phyloP scores from a whole-genome alignment of 2,329 filamentous ascomycete species.

The Aspergillus versicolor region DNA sequence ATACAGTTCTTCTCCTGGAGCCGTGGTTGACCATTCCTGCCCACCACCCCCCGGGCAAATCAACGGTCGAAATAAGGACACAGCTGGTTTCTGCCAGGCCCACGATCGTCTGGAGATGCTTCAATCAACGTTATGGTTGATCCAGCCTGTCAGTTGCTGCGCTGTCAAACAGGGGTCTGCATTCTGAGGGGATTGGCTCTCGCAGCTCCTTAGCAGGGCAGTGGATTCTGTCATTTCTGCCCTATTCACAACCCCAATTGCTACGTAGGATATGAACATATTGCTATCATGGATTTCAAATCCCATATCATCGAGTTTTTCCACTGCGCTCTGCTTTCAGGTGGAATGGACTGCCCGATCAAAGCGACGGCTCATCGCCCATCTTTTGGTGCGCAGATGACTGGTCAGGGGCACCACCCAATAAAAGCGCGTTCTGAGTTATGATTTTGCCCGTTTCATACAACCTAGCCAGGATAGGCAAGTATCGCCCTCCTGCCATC shows the following conservation, averaged over 20 bases:
- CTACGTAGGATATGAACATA: background rate
- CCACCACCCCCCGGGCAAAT: background rate
- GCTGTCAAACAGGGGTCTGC: slow-evolving; percentile 3
- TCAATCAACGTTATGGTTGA: background rate
- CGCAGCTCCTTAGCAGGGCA: background rate
- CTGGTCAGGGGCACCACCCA: background rate
- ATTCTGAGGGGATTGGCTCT: background rate
- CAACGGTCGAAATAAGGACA: background rate
- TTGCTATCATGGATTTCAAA: background rate
- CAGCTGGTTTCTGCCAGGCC: background rate
- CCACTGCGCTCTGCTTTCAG: too few species aligned
- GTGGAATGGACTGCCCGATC: too few species aligned
- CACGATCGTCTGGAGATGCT: background rate
- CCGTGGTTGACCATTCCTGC: slow-evolving; percentile 15
- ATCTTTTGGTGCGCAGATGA: background rate
- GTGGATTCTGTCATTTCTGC: background rate
- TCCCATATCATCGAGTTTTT: background rate
- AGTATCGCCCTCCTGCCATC: background rate
- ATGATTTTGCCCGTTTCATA: background rate
- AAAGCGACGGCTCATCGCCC: too few species aligned
- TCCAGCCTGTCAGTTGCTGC: slow-evolving; percentile 5
- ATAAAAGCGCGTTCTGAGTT: background rate
- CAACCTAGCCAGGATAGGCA: background rate
- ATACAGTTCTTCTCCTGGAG: slow-evolving; percentile 9
- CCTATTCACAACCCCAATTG: background rate